Evolutionary conservation across 768 basidiomycete species (phyloP).

Genomic region (Collybia mongolica): DNA sequence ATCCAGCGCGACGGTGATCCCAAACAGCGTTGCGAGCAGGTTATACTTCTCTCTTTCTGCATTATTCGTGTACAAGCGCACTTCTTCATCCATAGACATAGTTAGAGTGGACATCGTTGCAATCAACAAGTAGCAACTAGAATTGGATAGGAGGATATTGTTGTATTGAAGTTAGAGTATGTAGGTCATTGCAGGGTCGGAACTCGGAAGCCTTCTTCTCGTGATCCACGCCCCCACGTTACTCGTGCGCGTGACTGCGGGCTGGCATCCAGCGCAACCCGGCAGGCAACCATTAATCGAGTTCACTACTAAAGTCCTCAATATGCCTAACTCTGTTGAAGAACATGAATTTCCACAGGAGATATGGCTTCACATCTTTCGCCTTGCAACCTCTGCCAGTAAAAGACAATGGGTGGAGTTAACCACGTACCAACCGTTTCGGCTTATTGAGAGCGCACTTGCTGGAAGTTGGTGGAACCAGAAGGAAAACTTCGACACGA

Average conservation of each 20-base stretch:
- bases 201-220: too few species aligned
- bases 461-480: too few species aligned
- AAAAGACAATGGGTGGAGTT: background rate
- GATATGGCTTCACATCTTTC: background rate
- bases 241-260: too few species aligned
- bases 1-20: slow-evolving; percentile 88
- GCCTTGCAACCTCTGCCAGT: background rate
- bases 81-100: slow-evolving; percentile 84
- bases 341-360: background rate
- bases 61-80: slow-evolving; percentile 82
- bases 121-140: too few species aligned
- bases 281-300: too few species aligned
- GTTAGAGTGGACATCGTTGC: slow-evolving; percentile 8
- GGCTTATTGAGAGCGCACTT: background rate
- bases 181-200: too few species aligned
- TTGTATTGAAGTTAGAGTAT: background rate
- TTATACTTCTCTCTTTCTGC: slow-evolving; percentile 88
- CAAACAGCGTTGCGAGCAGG: slow-evolving; percentile 85
- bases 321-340: background rate
- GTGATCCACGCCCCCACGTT: too few species aligned
- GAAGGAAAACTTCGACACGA: background rate
- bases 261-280: too few species aligned
- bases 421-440: background rate
- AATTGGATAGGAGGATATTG: too few species aligned
- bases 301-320: too few species aligned